A percentile compares a stretch with the other conserved stretches of the same genome.
These are phyloP conservation scores for Volvox carteri DNA, from an alignment of 163 green algal species.

Conservation along the genomic window DNA sequence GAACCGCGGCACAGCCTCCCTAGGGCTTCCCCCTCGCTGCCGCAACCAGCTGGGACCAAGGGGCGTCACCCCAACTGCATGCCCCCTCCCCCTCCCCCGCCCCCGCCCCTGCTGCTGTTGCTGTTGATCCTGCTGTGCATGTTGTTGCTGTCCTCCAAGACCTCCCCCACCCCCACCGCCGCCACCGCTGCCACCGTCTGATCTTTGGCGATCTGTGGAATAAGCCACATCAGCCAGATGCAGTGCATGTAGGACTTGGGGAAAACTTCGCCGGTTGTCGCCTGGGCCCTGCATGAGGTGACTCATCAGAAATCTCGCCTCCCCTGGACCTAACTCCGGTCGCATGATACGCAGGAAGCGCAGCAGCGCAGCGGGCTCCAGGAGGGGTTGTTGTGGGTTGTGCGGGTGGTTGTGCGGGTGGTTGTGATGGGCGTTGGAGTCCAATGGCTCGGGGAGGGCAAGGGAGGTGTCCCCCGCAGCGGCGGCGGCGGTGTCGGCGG, in stretches of 20 bases:
- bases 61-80: background rate
- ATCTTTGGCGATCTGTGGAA: conserved; percentile 16
- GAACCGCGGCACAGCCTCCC: conserved; percentile 42
- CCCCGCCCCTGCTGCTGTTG: background rate
- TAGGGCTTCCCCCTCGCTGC: background rate
- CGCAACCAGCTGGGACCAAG: conserved; percentile 38
- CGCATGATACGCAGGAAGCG: conserved; percentile 52
- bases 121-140: no score
- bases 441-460: background rate
- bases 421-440: background rate
- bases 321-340: conserved; percentile 29
- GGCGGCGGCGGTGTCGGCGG: background rate
- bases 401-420: background rate
- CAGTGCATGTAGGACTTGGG: conserved; percentile 48
- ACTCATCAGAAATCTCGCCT: conserved; percentile 38
- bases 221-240: conserved; percentile 46
- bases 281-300: conserved; percentile 46
- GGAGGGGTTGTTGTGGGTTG: background rate
- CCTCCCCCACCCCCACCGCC: background rate
- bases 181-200: background rate
- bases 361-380: conserved; percentile 49
- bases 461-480: background rate
- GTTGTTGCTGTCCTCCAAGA: background rate
- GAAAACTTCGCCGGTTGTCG: conserved; percentile 47
- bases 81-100: background rate